Percentiles rank a stretch among this genome's conserved stretches.
phyloP scores from a whole-genome alignment of 306 rosid species.

The Bauhinia variegata region DNA sequence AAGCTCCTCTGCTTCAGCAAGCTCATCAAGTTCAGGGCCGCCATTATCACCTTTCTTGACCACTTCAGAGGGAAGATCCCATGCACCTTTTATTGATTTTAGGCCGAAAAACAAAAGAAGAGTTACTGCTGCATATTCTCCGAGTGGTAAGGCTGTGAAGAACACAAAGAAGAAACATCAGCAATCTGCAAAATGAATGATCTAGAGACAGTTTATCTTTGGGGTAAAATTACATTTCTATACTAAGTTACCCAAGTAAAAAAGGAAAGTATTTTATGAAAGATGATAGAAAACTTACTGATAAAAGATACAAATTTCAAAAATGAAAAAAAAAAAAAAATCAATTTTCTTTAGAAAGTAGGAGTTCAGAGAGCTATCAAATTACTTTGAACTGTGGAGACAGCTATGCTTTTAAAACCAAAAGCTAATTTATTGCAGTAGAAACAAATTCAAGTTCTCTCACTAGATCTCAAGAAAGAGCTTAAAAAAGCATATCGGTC shows the following conservation, averaged over 20 bases:
- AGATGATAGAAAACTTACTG: not conserved
- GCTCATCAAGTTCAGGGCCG: constrained; percentile 80
- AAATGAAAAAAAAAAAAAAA: not conserved
- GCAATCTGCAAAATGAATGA: constrained; percentile 24
- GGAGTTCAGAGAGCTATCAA: constrained; percentile 19
- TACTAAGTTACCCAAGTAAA: constrained; percentile 20
- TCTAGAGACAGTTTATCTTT: not conserved
- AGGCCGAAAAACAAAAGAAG: constrained; percentile 92
- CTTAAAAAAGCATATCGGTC: constrained; percentile 7
- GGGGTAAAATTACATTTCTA: not conserved
- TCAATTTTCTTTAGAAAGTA: not conserved
- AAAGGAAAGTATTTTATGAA: not conserved
- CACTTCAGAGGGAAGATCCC: constrained; percentile 81
- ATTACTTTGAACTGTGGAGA: not conserved
- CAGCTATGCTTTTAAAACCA: not conserved
- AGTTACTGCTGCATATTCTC: constrained; percentile 96
- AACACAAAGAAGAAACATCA: constrained; percentile 36
- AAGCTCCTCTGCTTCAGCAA: constrained; percentile 89
- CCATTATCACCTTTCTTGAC: constrained; percentile 56
- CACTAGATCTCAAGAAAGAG: not conserved
- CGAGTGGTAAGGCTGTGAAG: constrained; percentile 86
- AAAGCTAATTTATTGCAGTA: constrained; percentile 9
- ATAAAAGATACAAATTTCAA: not conserved
- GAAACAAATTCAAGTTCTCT: constrained; percentile 9
- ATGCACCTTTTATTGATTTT: constrained; percentile 89